phyloP scores from a whole-genome alignment of 176 grass and related monocot species.

The Zea luxurians region DNA sequence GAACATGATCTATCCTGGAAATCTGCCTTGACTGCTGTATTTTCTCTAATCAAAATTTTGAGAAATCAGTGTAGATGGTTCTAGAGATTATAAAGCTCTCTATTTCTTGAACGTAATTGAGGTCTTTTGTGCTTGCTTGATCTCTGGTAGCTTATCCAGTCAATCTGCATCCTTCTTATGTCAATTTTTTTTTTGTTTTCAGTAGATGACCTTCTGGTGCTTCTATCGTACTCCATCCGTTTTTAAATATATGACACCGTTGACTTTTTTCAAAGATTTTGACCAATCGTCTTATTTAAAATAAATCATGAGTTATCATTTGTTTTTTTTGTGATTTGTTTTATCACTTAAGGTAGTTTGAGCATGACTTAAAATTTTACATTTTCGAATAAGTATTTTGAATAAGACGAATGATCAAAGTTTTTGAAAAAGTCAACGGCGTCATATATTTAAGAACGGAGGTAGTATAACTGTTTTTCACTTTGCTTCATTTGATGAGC shows the following conservation, averaged over 20 bases:
- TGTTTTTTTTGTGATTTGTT: no score
- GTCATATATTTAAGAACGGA: no score
- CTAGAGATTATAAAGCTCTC: background rate
- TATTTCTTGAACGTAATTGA: background rate
- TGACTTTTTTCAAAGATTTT: no score
- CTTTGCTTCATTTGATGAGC: background rate
- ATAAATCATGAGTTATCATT: no score
- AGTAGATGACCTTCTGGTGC: background rate
- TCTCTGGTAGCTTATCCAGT: background rate
- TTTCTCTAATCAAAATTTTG: background rate
- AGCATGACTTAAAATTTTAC: no score
- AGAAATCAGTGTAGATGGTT: background rate
- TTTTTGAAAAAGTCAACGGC: no score
- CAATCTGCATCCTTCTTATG: background rate
- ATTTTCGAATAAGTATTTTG: no score
- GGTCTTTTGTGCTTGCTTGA: background rate
- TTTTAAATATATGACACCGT: no score
- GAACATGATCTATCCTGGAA: background rate
- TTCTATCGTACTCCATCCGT: background rate
- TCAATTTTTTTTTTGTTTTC: background rate
- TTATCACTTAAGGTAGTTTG: no score
- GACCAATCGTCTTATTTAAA: no score
- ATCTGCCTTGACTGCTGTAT: background rate
- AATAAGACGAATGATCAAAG: no score
- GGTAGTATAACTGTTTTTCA: background rate